A percentile compares a stretch with the other conserved stretches of the same genome.
phyloP scores from a whole-genome alignment of 2,329 filamentous ascomycete species.

The Alternaria viburni region DNA sequence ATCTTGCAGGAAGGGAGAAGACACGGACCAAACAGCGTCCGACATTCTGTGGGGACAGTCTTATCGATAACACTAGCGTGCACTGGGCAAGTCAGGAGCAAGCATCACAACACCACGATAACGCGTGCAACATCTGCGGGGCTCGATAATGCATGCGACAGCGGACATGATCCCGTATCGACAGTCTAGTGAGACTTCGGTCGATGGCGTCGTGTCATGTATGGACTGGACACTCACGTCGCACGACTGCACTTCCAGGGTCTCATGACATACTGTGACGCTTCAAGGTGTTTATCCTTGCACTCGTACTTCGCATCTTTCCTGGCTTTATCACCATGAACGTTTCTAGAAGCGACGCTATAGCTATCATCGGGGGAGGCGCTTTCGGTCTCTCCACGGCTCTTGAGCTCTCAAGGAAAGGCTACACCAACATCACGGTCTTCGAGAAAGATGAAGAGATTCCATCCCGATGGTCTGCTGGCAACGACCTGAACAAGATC shows the following conservation, averaged over 20 bases:
- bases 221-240: background rate
- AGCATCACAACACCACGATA: background rate
- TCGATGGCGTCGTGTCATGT: background rate
- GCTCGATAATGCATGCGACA: background rate
- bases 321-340: conserved; percentile 14
- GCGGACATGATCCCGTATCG: background rate
- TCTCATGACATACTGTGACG: background rate
- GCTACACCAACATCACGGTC: conserved; percentile 39
- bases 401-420: conserved; percentile 36
- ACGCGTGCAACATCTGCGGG: background rate
- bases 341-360: conserved; percentile 28
- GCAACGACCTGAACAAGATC: conserved; percentile 68
- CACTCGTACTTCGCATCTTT: background rate
- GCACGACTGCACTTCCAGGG: background rate
- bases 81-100: background rate
- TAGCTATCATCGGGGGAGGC: conserved; percentile 39
- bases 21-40: background rate
- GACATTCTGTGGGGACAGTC: background rate
- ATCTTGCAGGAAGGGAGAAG: background rate
- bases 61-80: background rate
- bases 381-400: conserved; percentile 42
- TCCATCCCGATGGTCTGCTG: conserved; percentile 61
- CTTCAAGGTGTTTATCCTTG: background rate
- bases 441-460: conserved; percentile 46
- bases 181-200: background rate